phyloP scores from a whole-genome alignment of 768 basidiomycete species.

The Agrocybe pediades region DNA sequence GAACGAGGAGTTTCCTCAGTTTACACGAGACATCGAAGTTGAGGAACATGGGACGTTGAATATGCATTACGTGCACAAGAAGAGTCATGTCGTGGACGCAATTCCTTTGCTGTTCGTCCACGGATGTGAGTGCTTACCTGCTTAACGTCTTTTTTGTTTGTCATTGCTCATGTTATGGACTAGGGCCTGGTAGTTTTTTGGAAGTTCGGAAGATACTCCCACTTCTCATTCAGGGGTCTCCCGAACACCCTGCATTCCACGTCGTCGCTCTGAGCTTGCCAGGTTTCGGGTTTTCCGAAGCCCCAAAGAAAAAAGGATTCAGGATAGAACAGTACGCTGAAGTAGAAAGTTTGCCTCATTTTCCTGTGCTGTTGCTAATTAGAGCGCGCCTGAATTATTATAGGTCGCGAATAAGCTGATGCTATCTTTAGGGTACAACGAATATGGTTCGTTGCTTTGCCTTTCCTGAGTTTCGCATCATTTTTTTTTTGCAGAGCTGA shows the following conservation, averaged over 20 bases:
- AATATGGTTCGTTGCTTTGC: slow-evolving; percentile 48
- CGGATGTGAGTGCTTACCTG: slow-evolving; percentile 42
- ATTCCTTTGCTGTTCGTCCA: slow-evolving; percentile 65
- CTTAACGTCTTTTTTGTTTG: slow-evolving; percentile 5
- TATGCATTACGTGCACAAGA: slow-evolving; percentile 62
- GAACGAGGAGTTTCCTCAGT: slow-evolving; percentile 57
- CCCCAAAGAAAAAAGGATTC: slow-evolving; percentile 55
- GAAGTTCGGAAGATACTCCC: slow-evolving; percentile 62
- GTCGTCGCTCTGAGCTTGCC: slow-evolving; percentile 62
- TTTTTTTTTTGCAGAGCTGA: not conserved
- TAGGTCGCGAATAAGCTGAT: slow-evolving; percentile 44
- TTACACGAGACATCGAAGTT: slow-evolving; percentile 51
- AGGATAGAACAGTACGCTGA: slow-evolving; percentile 45
- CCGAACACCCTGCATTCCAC: slow-evolving; percentile 58
- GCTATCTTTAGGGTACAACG: slow-evolving; percentile 48
- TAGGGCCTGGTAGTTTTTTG: slow-evolving; percentile 65
- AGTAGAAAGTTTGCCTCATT: slow-evolving; percentile 43
- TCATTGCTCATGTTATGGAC: not conserved
- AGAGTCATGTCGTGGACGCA: slow-evolving; percentile 42
- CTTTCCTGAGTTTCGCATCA: not conserved
- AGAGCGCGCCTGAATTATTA: slow-evolving; percentile 11
- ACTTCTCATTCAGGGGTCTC: slow-evolving; percentile 42
- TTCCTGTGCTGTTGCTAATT: slow-evolving; percentile 56
- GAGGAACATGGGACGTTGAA: slow-evolving; percentile 43
- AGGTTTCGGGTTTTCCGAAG: slow-evolving; percentile 64